Percentiles rank a stretch among this genome's conserved stretches.
phyloP scores from a whole-genome alignment of 305 asterid species.

The Euphrasia arctica region DNA sequence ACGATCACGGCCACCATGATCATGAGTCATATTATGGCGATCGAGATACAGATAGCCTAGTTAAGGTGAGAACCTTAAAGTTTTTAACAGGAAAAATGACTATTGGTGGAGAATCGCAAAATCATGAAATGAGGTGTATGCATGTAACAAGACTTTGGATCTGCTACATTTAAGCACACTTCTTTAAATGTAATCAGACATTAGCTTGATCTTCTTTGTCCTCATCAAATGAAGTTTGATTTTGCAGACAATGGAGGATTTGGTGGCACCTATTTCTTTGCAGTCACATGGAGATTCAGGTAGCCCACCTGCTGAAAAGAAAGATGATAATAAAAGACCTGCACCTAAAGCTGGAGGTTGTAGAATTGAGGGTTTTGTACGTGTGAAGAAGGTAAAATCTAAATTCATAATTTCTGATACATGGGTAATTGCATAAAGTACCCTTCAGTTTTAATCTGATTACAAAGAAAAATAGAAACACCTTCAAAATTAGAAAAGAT shows the following conservation, averaged over 20 bases:
- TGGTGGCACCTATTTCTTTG: constrained; percentile 73
- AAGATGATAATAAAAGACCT: constrained; percentile 60
- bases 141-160: constrained; percentile 3
- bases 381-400: constrained; percentile 78
- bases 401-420: too few relatives aligned
- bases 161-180: constrained; percentile 12
- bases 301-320: constrained; percentile 33
- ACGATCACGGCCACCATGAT: constrained; percentile 84
- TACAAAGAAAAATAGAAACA: too few relatives aligned
- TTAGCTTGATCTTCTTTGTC: constrained; percentile 3
- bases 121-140: constrained; percentile 15
- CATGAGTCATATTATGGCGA: constrained; percentile 99
- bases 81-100: constrained; percentile 12
- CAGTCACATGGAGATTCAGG: constrained; percentile 53
- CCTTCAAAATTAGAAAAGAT: too few relatives aligned
- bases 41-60: constrained; percentile 84
- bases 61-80: constrained; percentile 54
- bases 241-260: constrained; percentile 80
- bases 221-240: constrained; percentile 21
- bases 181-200: constrained; percentile 12
- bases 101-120: constrained; percentile 23
- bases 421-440: too few relatives aligned
- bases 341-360: constrained; percentile 96
- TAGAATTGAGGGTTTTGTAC: constrained; percentile 93
- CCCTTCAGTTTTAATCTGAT: too few relatives aligned